These are phyloP conservation scores for Xylaria hypoxylon DNA, from an alignment of 2,329 filamentous ascomycete genomes.

Conservation along the genomic window DNA sequence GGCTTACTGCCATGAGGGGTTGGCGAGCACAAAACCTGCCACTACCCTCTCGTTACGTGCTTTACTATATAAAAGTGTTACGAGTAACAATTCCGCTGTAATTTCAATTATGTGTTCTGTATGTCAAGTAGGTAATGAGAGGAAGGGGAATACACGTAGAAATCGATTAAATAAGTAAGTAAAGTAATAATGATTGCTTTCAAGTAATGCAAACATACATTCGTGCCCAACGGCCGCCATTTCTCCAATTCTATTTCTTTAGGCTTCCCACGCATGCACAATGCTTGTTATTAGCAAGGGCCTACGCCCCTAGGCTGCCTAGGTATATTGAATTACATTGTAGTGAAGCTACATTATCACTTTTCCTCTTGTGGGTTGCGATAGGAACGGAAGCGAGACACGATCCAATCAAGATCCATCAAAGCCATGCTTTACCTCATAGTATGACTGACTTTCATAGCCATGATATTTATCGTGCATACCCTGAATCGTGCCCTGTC, in stretches of 20 bases:
- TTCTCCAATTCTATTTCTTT: constrained; percentile 22
- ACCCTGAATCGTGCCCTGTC: constrained; percentile 36
- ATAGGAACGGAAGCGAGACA: constrained; percentile 23
- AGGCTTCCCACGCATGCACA: constrained; percentile 24
- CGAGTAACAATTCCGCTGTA: constrained; percentile 13
- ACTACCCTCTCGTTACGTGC: background rate
- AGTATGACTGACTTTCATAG: constrained; percentile 30
- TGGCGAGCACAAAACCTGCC: constrained; percentile 26
- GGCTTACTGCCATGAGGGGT: constrained; percentile 37
- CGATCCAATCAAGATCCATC: constrained; percentile 21
- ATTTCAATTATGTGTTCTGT: constrained; percentile 2
- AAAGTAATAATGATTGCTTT: constrained; percentile 3
- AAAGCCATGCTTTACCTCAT: constrained; percentile 27
- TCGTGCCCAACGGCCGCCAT: constrained; percentile 21
- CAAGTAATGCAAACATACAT: constrained; percentile 18
- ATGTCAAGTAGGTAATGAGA: background rate
- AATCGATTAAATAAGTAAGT: background rate
- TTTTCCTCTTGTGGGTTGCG: constrained; percentile 8
- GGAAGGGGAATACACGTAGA: background rate
- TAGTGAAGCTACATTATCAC: constrained; percentile 20
- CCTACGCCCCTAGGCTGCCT: constrained; percentile 16
- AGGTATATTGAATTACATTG: constrained; percentile 9
- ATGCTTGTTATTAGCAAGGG: constrained; percentile 22
- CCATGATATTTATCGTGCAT: constrained; percentile 31
- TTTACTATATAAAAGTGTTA: constrained; percentile 8